Percentiles rank a stretch among this genome's conserved stretches.
These are phyloP conservation scores for Ilyonectria destructans DNA, from an alignment of 2,329 filamentous ascomycete species.

Conservation along the genomic window DNA sequence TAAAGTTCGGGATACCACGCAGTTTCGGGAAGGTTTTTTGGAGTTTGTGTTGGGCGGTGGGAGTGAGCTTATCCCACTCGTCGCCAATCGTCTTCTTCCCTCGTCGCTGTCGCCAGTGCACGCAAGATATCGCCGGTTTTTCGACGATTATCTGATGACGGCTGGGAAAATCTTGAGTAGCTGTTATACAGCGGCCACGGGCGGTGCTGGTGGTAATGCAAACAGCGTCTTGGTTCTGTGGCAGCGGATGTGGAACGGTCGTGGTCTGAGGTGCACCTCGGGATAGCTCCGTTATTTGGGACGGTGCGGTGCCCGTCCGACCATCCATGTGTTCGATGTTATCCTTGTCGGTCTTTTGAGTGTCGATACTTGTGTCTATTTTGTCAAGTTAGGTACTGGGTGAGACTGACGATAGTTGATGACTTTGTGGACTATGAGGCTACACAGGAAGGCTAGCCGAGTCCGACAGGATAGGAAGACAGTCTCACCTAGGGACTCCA, in stretches of 20 bases:
- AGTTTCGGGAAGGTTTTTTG: slow-evolving; percentile 33
- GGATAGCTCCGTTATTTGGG: background rate
- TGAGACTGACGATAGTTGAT: background rate
- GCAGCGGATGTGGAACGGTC: background rate
- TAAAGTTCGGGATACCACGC: slow-evolving; percentile 16
- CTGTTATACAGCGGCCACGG: slow-evolving; percentile 43
- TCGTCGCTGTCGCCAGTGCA: slow-evolving; percentile 23
- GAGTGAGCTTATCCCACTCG: slow-evolving; percentile 37
- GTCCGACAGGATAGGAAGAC: background rate
- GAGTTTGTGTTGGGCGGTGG: slow-evolving; percentile 11
- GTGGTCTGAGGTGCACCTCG: background rate
- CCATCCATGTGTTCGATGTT: background rate
- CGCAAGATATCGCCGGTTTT: slow-evolving; percentile 37
- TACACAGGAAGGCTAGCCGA: background rate
- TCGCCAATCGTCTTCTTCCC: slow-evolving; percentile 17
- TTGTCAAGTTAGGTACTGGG: background rate
- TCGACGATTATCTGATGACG: slow-evolving; percentile 40
- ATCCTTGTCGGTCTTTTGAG: background rate
- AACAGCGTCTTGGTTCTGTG: slow-evolving; percentile 34
- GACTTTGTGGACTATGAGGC: background rate
- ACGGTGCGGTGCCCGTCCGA: background rate
- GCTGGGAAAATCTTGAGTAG: slow-evolving; percentile 20
- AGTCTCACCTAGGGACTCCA: background rate
- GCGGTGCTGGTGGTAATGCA: slow-evolving; percentile 24
- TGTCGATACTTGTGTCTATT: background rate